phyloP scores from a whole-genome alignment of 768 basidiomycete species.

The Pholiota molesta region DNA sequence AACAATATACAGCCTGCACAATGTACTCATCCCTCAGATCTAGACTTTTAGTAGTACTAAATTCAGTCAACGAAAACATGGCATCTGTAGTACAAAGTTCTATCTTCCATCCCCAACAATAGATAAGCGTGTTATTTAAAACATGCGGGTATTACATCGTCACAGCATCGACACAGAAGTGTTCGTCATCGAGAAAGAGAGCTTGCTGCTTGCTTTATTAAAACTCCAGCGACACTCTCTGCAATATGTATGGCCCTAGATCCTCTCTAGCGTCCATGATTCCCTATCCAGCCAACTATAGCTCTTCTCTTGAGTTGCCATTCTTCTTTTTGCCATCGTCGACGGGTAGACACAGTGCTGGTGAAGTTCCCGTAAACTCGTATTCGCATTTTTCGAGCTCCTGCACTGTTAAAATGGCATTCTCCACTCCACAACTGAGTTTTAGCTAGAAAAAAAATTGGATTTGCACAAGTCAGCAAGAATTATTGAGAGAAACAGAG shows the following conservation, averaged over 20 bases:
- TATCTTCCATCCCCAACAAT: no score
- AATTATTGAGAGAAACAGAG: background rate
- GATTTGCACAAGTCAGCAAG: background rate
- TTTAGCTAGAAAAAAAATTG: slow-evolving; percentile 69
- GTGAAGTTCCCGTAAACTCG: slow-evolving; percentile 80
- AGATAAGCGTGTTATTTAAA: no score
- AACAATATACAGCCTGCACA: no score
- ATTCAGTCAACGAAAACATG: no score
- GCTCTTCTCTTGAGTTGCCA: slow-evolving; percentile 43
- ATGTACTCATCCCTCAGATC: no score
- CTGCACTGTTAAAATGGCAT: slow-evolving; percentile 71
- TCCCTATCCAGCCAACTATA: slow-evolving; percentile 25
- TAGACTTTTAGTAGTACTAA: no score
- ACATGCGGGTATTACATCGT: no score
- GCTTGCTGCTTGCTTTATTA: no score
- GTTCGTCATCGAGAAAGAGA: no score
- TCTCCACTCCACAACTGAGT: slow-evolving; percentile 85
- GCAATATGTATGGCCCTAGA: background rate
- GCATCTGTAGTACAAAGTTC: no score
- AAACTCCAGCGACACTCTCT: no score
- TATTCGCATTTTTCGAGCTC: slow-evolving; percentile 99
- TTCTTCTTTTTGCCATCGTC: slow-evolving; percentile 41
- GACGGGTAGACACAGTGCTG: slow-evolving; percentile 76
- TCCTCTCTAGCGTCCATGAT: background rate
- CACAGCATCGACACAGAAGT: no score